Percentiles rank a stretch among this genome's conserved stretches.
Evolutionary conservation across 768 basidiomycete genomes (phyloP).

Genomic region (Pleurotus cornucopiae): DNA sequence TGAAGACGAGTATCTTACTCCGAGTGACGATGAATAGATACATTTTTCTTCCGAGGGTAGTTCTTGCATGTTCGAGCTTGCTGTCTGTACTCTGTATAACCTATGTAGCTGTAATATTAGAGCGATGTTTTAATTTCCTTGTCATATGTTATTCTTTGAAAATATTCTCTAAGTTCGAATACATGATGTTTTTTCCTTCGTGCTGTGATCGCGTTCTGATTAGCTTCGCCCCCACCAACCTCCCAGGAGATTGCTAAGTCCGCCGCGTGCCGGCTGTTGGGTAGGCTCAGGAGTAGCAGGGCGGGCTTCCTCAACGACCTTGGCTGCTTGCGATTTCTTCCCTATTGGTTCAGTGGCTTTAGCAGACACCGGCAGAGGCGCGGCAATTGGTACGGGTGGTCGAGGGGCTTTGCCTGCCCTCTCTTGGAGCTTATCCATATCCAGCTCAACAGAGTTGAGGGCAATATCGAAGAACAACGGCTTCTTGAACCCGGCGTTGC

Average conservation of each 20-base stretch:
- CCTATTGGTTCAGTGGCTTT: slow-evolving; percentile 30
- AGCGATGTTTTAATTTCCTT: neutral
- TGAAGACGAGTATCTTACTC: slow-evolving; percentile 68
- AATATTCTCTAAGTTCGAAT: neutral
- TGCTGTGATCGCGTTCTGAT: neutral
- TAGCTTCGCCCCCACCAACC: slow-evolving; percentile 76
- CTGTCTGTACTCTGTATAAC: neutral
- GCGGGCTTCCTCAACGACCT: slow-evolving; percentile 45
- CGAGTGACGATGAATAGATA: slow-evolving; percentile 64
- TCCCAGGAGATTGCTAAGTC: slow-evolving; percentile 65
- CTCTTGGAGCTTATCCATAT: slow-evolving; percentile 72
- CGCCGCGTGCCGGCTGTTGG: slow-evolving; percentile 38
- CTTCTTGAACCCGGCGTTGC: slow-evolving; percentile 61
- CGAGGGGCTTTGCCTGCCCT: slow-evolving; percentile 60
- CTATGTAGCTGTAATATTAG: slow-evolving; percentile 2
- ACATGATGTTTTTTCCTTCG: neutral
- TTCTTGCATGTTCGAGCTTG: neutral
- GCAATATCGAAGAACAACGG: slow-evolving; percentile 93
- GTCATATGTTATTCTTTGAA: neutral
- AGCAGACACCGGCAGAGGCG: slow-evolving; percentile 16
- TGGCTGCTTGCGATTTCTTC: slow-evolving; percentile 48
- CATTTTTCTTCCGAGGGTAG: neutral
- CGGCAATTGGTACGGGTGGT: slow-evolving; percentile 16
- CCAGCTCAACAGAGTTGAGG: slow-evolving; percentile 85
- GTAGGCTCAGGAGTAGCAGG: slow-evolving; percentile 46